Percentiles rank a stretch among this genome's conserved stretches.
phyloP scores from a whole-genome alignment of 495 filamentous ascomycete species.

The Podospora australis region DNA sequence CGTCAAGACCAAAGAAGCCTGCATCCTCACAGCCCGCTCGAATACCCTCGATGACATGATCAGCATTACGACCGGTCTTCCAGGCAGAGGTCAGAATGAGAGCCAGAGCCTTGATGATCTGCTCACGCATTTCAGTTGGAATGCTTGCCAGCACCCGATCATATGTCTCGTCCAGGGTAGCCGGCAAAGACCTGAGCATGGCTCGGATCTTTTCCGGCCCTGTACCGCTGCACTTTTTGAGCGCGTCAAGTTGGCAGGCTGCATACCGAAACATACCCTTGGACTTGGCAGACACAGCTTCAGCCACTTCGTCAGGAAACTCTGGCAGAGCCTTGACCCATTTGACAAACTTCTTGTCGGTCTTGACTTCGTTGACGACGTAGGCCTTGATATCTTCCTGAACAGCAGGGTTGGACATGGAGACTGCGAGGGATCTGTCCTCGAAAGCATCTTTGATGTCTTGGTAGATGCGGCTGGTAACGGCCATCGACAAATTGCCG shows the following conservation, averaged over 20 bases:
- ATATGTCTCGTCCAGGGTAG: slow-evolving; percentile 36
- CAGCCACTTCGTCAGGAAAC: slow-evolving; percentile 22
- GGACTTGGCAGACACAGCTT: slow-evolving; percentile 19
- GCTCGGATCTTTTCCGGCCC: slow-evolving; percentile 13
- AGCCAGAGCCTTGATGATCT: slow-evolving; percentile 10
- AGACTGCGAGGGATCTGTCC: slow-evolving; percentile 11
- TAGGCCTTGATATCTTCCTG: slow-evolving; percentile 29
- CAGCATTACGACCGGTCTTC: not conserved
- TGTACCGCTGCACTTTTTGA: slow-evolving; percentile 19
- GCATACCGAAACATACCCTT: slow-evolving; percentile 44
- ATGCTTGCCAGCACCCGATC: slow-evolving; percentile 29
- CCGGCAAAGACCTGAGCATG: slow-evolving; percentile 29
- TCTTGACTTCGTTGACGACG: slow-evolving; percentile 17
- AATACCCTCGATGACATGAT: not conserved
- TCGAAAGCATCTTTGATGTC: slow-evolving; percentile 28
- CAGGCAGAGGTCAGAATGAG: not conserved
- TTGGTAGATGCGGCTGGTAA: slow-evolving; percentile 35
- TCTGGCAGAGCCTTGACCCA: slow-evolving; percentile 10
- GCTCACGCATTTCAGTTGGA: slow-evolving; percentile 14
- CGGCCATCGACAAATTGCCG: slow-evolving; percentile 30
- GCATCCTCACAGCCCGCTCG: not conserved
- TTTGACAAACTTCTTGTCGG: slow-evolving; percentile 12
- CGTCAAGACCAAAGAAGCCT: not conserved
- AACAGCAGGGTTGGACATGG: slow-evolving; percentile 28
- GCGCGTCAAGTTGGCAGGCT: slow-evolving; percentile 37